Evolutionary conservation across 805 yeast species (phyloP).

Genomic region (Metschnikowia hibisci): DNA sequence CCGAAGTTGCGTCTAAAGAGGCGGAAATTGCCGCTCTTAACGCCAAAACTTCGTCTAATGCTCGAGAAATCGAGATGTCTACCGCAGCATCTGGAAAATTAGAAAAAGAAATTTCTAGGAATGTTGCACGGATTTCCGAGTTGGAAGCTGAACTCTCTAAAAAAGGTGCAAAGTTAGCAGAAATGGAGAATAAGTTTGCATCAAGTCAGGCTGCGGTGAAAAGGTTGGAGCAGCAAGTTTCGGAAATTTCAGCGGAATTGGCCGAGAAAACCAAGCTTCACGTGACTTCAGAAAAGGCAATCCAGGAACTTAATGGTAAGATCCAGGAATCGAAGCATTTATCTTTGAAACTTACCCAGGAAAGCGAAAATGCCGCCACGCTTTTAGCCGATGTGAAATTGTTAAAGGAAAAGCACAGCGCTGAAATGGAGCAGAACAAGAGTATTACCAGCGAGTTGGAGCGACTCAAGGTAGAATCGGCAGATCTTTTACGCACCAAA

Average conservation of each 20-base stretch:
- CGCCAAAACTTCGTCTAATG: not conserved
- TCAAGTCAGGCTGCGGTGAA: not conserved
- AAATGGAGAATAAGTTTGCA: conserved; percentile 1
- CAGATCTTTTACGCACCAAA: conserved; percentile 20
- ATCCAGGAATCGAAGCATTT: not conserved
- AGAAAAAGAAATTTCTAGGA: not conserved
- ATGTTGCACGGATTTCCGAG: not conserved
- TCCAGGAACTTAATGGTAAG: not conserved
- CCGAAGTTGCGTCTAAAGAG: conserved; percentile 1
- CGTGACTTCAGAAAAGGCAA: conserved; percentile 1
- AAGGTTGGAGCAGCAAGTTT: not conserved
- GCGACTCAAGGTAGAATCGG: conserved; percentile 24
- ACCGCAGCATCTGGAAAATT: not conserved
- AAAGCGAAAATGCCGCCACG: conserved; percentile 1
- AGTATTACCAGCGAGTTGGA: conserved; percentile 9
- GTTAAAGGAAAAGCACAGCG: conserved; percentile 6
- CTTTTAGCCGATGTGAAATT: conserved; percentile 2
- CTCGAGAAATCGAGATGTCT: conserved; percentile 1
- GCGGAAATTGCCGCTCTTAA: not conserved
- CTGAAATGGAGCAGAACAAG: conserved; percentile 8
- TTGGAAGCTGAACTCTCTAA: not conserved
- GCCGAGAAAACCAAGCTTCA: conserved; percentile 1
- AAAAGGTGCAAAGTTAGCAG: not conserved
- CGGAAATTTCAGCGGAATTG: not conserved
- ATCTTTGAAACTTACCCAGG: not conserved